Base-by-base conservation (phyloP, 192 early-diverging fungal species). In the Backusella luteola region DNA sequence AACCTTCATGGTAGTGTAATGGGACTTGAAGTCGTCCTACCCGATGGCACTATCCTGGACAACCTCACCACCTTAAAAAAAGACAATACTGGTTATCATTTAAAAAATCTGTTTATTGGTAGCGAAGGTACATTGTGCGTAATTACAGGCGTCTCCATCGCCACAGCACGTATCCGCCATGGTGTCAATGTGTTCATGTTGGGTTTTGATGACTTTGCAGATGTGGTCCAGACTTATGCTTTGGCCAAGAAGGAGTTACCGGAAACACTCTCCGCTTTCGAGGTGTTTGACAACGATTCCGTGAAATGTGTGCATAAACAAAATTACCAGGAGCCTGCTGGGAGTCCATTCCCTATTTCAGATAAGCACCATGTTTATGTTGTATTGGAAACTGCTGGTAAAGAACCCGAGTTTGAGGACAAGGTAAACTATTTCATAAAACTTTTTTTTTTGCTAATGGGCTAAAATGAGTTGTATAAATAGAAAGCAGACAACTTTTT, bases 81-180 rank as follows among this genome's bases (percentile, higher is more conserved):
- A 80, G 97, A 99, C 79, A 98, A 96, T 79, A 99, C 97, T 23
- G 97, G 87, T 5, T 97, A 95, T 72, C 94, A 98, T 76, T 82
- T 99, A 36, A 99, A 99, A 85, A 96, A 99, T 81, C 85, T 98
- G 38, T 97, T 99, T 79, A 96, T 99, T 74, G 97, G 97, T 9
- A 91, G 93, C 6, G 97, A 99, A 81, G 97, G 97, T 34, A 95
- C 96, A 0, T 80, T 99, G 63, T 96, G 96, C 0, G 87, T 98
- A 44, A 89, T 99, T 66, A 98, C 97, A 0, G 92, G 89, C 15
- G 94, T 98, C 15, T 95, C 96, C 0, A 93, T 99, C 52, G 76
- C 89, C 3, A 89, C 95, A 4, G 93, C 96, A 17, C 88, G 85
- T 36, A 85, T 77, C 4, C 67, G 69, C 8, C 38, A 63, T 11